These are phyloP conservation scores for Scleroderma bovista DNA, from an alignment of 768 basidiomycete species.

Conservation along the genomic window DNA sequence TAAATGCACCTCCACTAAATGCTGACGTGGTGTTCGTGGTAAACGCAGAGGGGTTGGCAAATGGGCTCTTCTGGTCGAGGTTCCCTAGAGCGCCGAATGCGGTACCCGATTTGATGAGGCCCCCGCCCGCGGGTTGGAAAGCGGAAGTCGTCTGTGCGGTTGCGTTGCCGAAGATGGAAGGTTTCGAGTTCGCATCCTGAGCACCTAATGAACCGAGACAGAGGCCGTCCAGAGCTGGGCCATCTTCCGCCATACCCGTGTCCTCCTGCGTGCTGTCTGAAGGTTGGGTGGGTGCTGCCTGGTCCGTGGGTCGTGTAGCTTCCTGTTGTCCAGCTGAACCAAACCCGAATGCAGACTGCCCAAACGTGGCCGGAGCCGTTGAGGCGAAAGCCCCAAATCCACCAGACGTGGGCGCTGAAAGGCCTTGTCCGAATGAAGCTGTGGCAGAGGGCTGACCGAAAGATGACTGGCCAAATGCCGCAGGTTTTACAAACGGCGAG, in stretches of 20 bases:
- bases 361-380: slow-evolving; percentile 27
- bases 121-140: slow-evolving; percentile 12
- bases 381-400: slow-evolving; percentile 33
- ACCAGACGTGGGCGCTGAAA: slow-evolving; percentile 11
- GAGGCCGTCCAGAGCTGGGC: slow-evolving; percentile 26
- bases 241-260: slow-evolving; percentile 30
- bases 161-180: slow-evolving; percentile 30
- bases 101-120: slow-evolving; percentile 28
- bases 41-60: slow-evolving; percentile 20
- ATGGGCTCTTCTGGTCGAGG: slow-evolving; percentile 23
- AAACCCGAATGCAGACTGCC: slow-evolving; percentile 23
- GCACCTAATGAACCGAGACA: slow-evolving; percentile 25
- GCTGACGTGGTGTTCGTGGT: slow-evolving; percentile 7
- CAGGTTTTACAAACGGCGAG: slow-evolving; percentile 30
- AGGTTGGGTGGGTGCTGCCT: not conserved
- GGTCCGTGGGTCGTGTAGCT: not conserved
- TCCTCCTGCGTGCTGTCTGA: slow-evolving; percentile 18
- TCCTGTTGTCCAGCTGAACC: slow-evolving; percentile 12
- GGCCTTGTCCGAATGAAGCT: slow-evolving; percentile 16
- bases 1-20: slow-evolving; percentile 18
- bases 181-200: slow-evolving; percentile 19
- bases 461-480: slow-evolving; percentile 14
- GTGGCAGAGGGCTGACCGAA: slow-evolving; percentile 16
- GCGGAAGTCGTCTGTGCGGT: slow-evolving; percentile 4
- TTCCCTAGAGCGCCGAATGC: slow-evolving; percentile 24